Base-by-base conservation (phyloP, 192 early-diverging fungal genomes). In the Entomortierella parvispora region DNA sequence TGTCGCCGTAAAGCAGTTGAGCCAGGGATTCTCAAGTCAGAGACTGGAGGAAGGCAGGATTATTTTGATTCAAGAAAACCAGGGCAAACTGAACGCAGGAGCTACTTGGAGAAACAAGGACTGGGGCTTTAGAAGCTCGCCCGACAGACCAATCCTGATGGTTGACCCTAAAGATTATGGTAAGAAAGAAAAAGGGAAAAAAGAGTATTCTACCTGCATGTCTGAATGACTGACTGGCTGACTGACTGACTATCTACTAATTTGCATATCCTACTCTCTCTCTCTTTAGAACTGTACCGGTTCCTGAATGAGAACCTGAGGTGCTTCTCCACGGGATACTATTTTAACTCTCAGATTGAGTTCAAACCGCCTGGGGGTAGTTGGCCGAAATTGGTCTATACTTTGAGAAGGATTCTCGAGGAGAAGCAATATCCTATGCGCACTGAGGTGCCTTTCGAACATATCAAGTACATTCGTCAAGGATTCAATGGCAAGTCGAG, bases 381-480 rank as follows among this genome's bases (percentile, higher is more conserved):
- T n/a, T n/a, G n/a, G n/a, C n/a, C n/a, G n/a, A n/a, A n/a, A n/a
- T n/a, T n/a, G n/a, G n/a, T n/a, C n/a, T n/a, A n/a, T n/a, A n/a
- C n/a, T n/a, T n/a, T n/a, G n/a, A n/a, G n/a, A n/a, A n/a, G n/a
- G n/a, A n/a, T n/a, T n/a, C n/a, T n/a, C n/a, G n/a, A n/a, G n/a
- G n/a, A n/a, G n/a, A n/a, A n/a, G n/a, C n/a, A n/a, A n/a, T n/a
- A n/a, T n/a, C n/a, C n/a, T n/a, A n/a, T n/a, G n/a, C n/a, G n/a
- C n/a, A n/a, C n/a, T n/a, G n/a, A n/a, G n/a, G n/a, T n/a, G n/a
- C 40, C 22, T 6, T 17, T 6, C 51, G 5, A 37, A 0, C 15
- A 9, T 25, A 67, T 67, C 43, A 20, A 10, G 25, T 67, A 67
- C 46, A 44, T 67, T 9, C 42, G 65, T 11, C 12, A 47, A 23